Percentiles rank a stretch among this genome's conserved stretches.
Evolutionary conservation across 164 flowering plant species (phyloP).

Genomic region (Sedum album): DNA sequence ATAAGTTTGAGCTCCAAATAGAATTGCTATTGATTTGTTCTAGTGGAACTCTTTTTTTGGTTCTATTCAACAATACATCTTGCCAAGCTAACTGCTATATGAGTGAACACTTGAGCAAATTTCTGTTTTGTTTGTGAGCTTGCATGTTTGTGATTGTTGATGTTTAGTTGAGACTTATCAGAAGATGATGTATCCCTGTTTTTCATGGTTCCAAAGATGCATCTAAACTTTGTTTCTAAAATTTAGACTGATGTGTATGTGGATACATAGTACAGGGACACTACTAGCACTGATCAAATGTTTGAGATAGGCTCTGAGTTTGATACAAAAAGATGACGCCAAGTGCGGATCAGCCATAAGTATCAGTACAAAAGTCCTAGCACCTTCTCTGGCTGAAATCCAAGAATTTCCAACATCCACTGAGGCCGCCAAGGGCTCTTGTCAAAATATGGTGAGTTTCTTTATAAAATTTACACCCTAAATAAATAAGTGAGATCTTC

Average conservation of each 20-base stretch:
- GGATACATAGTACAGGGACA: neutral
- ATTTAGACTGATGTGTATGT: neutral
- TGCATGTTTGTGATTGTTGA: too few relatives aligned
- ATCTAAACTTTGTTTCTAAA: neutral
- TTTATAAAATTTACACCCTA: slow-evolving; percentile 18
- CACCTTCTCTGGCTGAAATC: neutral
- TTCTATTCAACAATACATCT: too few relatives aligned
- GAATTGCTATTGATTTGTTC: too few relatives aligned
- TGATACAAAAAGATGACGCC: neutral
- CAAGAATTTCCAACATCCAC: neutral
- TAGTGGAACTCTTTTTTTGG: too few relatives aligned
- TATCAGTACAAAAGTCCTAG: neutral
- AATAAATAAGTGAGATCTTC: slow-evolving; percentile 82
- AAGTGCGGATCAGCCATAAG: neutral
- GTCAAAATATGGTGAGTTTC: slow-evolving; percentile 5
- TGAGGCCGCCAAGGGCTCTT: neutral
- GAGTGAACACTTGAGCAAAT: too few relatives aligned
- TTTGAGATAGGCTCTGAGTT: neutral
- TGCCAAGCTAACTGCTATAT: too few relatives aligned
- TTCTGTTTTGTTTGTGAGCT: too few relatives aligned
- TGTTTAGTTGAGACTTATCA: too few relatives aligned
- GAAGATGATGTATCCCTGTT: too few relatives aligned
- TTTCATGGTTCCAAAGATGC: too few relatives aligned
- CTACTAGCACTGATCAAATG: neutral
- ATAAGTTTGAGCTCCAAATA: too few relatives aligned